Conservation (phyloP, 2,329 filamentous ascomycete genomes). For the Aspergillus sergii region DNA sequence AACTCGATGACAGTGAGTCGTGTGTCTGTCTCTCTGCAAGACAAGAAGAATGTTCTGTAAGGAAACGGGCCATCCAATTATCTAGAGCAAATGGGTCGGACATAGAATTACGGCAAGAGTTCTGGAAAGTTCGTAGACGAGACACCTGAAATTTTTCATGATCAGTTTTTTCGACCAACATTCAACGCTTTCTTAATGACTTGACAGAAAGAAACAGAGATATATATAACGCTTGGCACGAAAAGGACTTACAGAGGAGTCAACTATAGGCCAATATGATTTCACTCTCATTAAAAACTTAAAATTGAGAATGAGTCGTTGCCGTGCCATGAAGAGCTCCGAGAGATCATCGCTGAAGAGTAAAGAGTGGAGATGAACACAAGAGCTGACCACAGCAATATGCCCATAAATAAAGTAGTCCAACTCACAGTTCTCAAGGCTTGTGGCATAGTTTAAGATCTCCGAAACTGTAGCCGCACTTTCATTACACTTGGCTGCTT, state of each 20-base stretch:
- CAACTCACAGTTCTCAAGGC: slow-evolving; percentile 20
- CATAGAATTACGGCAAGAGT: slow-evolving; percentile 21
- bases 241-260: slow-evolving; percentile 17
- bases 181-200: not conserved
- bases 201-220: not conserved
- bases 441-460: slow-evolving; percentile 20
- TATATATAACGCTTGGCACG: not conserved
- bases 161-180: not conserved
- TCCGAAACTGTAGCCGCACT: slow-evolving; percentile 21
- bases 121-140: slow-evolving; percentile 25
- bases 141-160: slow-evolving; percentile 12
- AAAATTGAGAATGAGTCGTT: slow-evolving; percentile 23
- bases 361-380: slow-evolving; percentile 24
- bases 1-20: not conserved
- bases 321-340: slow-evolving; percentile 17
- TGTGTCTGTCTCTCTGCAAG: slow-evolving; percentile 16
- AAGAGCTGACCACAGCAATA: slow-evolving; percentile 26
- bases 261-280: slow-evolving; percentile 23
- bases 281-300: slow-evolving; percentile 26
- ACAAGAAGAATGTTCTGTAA: slow-evolving; percentile 24
- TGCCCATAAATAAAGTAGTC: slow-evolving; percentile 25
- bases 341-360: slow-evolving; percentile 19
- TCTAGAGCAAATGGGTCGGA: slow-evolving; percentile 24
- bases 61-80: slow-evolving; percentile 28
- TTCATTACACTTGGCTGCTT: slow-evolving; percentile 19